These are phyloP conservation scores for Brassica carinata DNA, from an alignment of 345 rosid species.

Conservation along the genomic window DNA sequence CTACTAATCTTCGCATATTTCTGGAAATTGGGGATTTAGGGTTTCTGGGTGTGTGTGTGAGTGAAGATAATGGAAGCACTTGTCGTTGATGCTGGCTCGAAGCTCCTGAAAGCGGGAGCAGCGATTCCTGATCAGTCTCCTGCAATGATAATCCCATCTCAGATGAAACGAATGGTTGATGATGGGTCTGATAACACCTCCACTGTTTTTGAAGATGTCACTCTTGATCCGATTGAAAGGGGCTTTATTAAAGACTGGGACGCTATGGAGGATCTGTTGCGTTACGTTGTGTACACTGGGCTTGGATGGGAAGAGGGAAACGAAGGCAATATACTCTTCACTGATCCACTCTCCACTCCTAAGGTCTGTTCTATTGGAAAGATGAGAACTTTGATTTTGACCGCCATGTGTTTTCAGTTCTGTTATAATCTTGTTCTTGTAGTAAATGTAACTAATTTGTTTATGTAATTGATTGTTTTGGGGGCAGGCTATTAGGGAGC, in stretches of 20 bases:
- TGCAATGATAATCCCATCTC: conserved; percentile 79
- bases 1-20: background rate
- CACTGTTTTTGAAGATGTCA: conserved; percentile 53
- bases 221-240: conserved; percentile 76
- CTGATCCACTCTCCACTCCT: conserved; percentile 92
- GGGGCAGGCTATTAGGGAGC: conserved; percentile 83
- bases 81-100: conserved; percentile 92
- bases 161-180: conserved; percentile 81
- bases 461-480: conserved; percentile 24
- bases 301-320: conserved; percentile 99
- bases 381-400: background rate
- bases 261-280: conserved; percentile 94
- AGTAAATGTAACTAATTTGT: background rate
- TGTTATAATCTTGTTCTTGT: background rate
- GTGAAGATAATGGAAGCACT: conserved; percentile 71
- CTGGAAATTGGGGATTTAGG: conserved; percentile 21
- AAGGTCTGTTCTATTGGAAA: conserved; percentile 64
- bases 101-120: conserved; percentile 91
- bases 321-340: conserved; percentile 93
- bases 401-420: background rate
- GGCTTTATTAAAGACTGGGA: conserved; percentile 92
- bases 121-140: conserved; percentile 98
- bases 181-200: conserved; percentile 63
- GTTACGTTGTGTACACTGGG: conserved; percentile 82
- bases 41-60: conserved; percentile 5